Base-by-base conservation (phyloP, 225 moss, liverwort and hornwort genomes). In the Ulota crispa region DNA sequence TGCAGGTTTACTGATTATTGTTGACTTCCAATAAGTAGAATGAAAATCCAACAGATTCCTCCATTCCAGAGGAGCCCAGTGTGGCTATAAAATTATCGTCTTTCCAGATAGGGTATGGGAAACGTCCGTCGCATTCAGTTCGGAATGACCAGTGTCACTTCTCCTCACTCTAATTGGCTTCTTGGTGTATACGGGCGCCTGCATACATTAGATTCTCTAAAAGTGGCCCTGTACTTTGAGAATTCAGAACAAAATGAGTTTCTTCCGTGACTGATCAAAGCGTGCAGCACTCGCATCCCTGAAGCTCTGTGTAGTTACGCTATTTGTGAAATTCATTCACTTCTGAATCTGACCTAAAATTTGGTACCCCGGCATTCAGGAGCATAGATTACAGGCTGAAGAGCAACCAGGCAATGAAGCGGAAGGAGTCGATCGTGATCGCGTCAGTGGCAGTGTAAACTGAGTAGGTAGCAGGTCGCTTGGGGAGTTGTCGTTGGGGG, bases 331-430 rank as follows among this genome's bases (percentile, higher is more conserved):
- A 23, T 32, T 69, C n/a, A 18, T n/a, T 66, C 14, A 3, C 50
- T 50, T 18, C 50, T 18, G 50, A 50, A 50, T 47, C 59, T 86
- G 76, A 68, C 82, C 76, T 72, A 64, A 4, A 31, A 14, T n/a
- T 76, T 73, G 28, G 13, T 68, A 14, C 45, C 45, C 14, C 21
- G 27, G 34, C 27, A 39, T 85, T 64, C 85, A 84, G 90, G 82
- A 72, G 57, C 64, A 72, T 72, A 59, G 67, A 68, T 42, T 47
- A 23, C 67, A 71, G 34, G 81, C 39, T 26, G 68, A 59, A 34
- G 64, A 76, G 50, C 50, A 69, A 68, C 68, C 54, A 32, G 60
- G 41, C 37, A 72, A 67, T 59, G 66, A 87, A 73, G 68, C 42
- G 53, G 57, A 42, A 63, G 50, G 42, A 16, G 27, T 82, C 43